Conservation (phyloP, 352 stramenopile genomes). For the Blastocystis sp. region DNA sequence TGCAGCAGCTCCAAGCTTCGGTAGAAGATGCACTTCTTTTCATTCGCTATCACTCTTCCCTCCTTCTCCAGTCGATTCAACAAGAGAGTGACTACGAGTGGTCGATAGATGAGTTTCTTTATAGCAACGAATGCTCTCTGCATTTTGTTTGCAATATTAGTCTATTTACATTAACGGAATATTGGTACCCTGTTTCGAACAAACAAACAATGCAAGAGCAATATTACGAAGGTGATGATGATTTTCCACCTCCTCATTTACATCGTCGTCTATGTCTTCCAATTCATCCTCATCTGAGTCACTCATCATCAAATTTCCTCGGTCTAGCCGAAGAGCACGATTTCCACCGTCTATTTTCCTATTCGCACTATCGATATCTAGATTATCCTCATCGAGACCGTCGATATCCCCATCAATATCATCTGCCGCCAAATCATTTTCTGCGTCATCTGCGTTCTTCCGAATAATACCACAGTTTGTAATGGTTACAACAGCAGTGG, state of each 20-base stretch:
- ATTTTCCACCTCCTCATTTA: neutral
- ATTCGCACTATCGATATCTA: neutral
- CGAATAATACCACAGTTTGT: neutral
- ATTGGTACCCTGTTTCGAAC: neutral
- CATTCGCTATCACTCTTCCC: neutral
- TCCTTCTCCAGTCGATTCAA: neutral
- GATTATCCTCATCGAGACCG: neutral
- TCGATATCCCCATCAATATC: neutral
- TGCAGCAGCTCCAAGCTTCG: neutral
- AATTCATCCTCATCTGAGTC: constrained; percentile 10
- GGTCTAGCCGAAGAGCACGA: no score
- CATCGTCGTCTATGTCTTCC: neutral
- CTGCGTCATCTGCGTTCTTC: neutral
- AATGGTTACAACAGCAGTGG: neutral
- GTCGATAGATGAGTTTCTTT: neutral
- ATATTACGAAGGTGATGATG: no score
- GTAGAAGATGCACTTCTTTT: neutral
- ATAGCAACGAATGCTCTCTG: neutral
- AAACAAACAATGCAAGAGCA: neutral
- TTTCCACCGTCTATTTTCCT: neutral
- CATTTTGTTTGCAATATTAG: neutral
- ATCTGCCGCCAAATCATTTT: neutral
- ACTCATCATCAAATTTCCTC: neutral
- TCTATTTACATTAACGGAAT: neutral
- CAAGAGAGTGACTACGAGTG: neutral